These are phyloP conservation scores for Daedaleopsis nitida DNA, from an alignment of 768 basidiomycete genomes.

Conservation along the genomic window DNA sequence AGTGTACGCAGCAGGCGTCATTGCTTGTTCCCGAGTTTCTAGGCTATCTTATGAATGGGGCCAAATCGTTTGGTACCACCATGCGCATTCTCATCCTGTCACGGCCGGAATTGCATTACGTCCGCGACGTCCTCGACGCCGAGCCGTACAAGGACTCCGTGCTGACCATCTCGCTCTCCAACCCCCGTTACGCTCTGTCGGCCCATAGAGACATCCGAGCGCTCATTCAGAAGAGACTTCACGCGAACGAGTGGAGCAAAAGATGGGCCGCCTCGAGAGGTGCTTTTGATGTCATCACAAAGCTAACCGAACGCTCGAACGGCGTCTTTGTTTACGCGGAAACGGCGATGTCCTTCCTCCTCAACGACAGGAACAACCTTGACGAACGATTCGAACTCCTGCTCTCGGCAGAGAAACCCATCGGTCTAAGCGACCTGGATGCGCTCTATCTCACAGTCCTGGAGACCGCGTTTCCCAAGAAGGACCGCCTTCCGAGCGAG, in stretches of 20 bases:
- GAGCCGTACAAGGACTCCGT: neutral
- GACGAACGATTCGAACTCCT: neutral
- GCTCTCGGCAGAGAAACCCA: neutral
- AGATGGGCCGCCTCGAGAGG: neutral
- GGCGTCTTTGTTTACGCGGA: conserved; percentile 1
- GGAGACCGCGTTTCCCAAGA: neutral
- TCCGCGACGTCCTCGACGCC: neutral
- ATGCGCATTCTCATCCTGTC: conserved; percentile 1
- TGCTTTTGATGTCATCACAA: neutral
- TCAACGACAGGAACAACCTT: neutral
- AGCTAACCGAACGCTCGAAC: neutral
- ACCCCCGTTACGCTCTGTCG: neutral
- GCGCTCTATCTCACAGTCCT: conserved; percentile 2
- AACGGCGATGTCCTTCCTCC: neutral
- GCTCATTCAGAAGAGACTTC: neutral
- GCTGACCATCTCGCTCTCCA: neutral
- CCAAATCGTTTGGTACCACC: neutral
- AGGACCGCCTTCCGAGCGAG: neutral
- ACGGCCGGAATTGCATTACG: neutral
- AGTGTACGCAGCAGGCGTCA: conserved; percentile 26
- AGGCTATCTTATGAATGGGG: neutral
- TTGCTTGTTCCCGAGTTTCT: conserved; percentile 1
- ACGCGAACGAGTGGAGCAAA: neutral
- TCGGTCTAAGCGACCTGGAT: neutral
- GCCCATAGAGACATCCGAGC: neutral